A percentile compares a stretch with the other conserved stretches of the same genome.
Evolutionary conservation across 2,329 filamentous ascomycete genomes (phyloP).

Genomic region (Arachnopeziza araneosa): DNA sequence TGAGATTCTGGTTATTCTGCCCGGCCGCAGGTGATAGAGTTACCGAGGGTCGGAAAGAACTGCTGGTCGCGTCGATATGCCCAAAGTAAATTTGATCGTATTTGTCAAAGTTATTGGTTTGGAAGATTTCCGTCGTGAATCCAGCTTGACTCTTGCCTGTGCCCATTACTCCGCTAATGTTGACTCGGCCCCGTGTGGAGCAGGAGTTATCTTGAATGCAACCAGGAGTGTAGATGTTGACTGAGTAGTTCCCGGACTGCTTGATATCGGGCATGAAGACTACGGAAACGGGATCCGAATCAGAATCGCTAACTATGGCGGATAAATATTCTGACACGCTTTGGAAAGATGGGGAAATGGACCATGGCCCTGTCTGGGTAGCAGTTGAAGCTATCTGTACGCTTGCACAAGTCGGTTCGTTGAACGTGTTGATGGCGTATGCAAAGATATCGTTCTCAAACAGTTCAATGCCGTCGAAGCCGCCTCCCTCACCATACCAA

Average conservation of each 20-base stretch:
- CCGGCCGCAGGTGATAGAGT: constrained; percentile 66
- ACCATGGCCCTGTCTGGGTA: constrained; percentile 70
- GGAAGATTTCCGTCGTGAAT: constrained; percentile 62
- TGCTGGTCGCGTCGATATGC: constrained; percentile 68
- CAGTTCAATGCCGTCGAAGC: constrained; percentile 78
- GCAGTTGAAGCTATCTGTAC: constrained; percentile 60
- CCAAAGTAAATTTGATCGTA: constrained; percentile 91
- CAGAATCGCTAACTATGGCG: constrained; percentile 53
- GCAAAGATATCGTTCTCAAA: constrained; percentile 80
- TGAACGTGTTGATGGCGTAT: constrained; percentile 82
- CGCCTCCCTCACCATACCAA: constrained; percentile 82
- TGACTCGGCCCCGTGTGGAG: constrained; percentile 68
- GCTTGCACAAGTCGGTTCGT: constrained; percentile 75
- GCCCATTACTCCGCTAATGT: constrained; percentile 69
- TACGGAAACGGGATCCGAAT: constrained; percentile 59
- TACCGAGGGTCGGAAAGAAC: constrained; percentile 72
- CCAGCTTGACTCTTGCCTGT: constrained; percentile 38
- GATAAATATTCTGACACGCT: constrained; percentile 76
- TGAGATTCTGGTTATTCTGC: constrained; percentile 57
- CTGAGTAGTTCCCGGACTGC: constrained; percentile 85
- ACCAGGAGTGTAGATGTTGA: constrained; percentile 89
- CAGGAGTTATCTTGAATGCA: constrained; percentile 79
- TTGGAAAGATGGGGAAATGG: constrained; percentile 56
- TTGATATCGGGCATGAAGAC: constrained; percentile 79
- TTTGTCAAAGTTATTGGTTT: constrained; percentile 95